Evolutionary conservation across 306 rosid species (phyloP).

Genomic region (Oemleria cerasiformis): DNA sequence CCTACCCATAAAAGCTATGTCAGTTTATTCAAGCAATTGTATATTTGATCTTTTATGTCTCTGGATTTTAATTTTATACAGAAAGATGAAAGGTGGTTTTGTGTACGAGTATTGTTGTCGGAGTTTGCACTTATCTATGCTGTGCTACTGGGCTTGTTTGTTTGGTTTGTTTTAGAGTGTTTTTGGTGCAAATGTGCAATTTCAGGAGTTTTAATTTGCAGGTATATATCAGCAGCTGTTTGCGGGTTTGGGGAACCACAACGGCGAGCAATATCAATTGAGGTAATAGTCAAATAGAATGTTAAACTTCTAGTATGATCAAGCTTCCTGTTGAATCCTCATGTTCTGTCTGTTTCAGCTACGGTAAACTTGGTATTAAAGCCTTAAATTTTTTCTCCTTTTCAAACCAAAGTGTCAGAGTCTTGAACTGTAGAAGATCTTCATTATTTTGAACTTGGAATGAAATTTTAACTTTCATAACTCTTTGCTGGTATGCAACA

Average conservation of each 20-base stretch:
- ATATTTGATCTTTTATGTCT: background rate
- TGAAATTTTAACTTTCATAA: background rate
- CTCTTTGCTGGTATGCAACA: background rate
- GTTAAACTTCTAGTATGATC: background rate
- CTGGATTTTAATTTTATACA: background rate
- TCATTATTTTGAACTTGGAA: background rate
- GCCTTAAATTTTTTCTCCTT: background rate
- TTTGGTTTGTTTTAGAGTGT: background rate
- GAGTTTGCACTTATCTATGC: background rate
- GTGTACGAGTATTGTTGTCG: background rate
- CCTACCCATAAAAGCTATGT: background rate
- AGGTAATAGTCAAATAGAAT: slow-evolving; percentile 26
- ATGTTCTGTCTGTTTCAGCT: background rate
- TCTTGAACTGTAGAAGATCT: background rate
- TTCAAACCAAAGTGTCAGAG: background rate
- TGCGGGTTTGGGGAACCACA: slow-evolving; percentile 36
- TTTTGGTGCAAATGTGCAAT: background rate
- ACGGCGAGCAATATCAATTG: slow-evolving; percentile 42
- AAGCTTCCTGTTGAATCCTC: background rate
- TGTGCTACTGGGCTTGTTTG: background rate
- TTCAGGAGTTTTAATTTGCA: slow-evolving; percentile 13
- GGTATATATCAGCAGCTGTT: slow-evolving; percentile 34
- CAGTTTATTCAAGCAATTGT: background rate
- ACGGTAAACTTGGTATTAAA: background rate
- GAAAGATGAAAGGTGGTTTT: background rate